phyloP scores from a whole-genome alignment of 1,284 basidiomycete genomes.

The Melampsora larici-populina region DNA sequence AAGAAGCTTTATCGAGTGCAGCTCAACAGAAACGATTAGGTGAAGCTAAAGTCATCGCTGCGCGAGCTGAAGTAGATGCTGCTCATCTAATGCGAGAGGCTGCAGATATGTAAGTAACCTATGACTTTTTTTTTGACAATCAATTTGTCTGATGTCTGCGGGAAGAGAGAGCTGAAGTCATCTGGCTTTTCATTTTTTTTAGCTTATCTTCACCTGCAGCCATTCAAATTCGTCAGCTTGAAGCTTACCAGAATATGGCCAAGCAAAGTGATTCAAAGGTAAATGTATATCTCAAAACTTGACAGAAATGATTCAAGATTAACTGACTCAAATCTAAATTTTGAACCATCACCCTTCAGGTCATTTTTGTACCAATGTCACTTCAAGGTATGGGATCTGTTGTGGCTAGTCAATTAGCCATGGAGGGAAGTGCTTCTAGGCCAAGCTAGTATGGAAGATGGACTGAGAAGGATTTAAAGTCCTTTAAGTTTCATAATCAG shows the following conservation, averaged over 20 bases:
- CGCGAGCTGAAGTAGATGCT: slow-evolving; percentile 89
- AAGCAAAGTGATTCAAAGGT: slow-evolving; percentile 78
- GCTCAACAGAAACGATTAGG: slow-evolving; percentile 90
- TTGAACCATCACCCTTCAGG: background rate
- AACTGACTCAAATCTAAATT: too few species aligned
- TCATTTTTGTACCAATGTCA: slow-evolving; percentile 12
- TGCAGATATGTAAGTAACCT: slow-evolving; percentile 79
- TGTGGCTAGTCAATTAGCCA: slow-evolving; percentile 1
- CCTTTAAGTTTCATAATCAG: too few species aligned
- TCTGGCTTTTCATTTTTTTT: background rate
- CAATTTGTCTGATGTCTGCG: too few species aligned
- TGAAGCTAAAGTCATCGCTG: slow-evolving; percentile 93
- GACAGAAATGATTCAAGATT: too few species aligned
- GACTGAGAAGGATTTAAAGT: too few species aligned
- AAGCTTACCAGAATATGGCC: slow-evolving; percentile 71
- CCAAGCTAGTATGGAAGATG: too few species aligned
- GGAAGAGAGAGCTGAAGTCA: too few species aligned
- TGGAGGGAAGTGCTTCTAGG: too few species aligned
- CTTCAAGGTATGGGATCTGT: slow-evolving; percentile 11
- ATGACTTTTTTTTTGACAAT: too few species aligned
- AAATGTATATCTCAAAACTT: slow-evolving; percentile 80
- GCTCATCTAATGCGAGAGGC: slow-evolving; percentile 91
- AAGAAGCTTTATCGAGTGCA: slow-evolving; percentile 83
- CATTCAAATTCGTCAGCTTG: slow-evolving; percentile 94
- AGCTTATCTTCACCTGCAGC: slow-evolving; percentile 64